These are phyloP conservation scores for Nothophytophthora sp. DNA, from an alignment of 352 stramenopile genomes.

Conservation along the genomic window DNA sequence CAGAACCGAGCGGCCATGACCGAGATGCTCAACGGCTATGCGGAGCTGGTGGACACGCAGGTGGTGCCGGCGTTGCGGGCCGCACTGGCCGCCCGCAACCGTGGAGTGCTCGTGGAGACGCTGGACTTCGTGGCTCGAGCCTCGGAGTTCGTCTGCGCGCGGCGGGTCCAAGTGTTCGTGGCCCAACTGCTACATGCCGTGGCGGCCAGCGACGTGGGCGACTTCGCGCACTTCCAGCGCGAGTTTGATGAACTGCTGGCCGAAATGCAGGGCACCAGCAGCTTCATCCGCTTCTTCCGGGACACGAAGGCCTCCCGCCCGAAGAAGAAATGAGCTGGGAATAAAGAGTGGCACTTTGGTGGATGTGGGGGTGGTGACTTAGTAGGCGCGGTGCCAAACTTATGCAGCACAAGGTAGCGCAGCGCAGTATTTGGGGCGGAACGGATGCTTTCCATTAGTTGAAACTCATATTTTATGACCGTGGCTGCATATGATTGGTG, in stretches of 20 bases:
- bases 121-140: conserved; percentile 67
- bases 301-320: conserved; percentile 9
- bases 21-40: conserved; percentile 75
- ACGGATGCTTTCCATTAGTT: too few species aligned
- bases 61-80: conserved; percentile 45
- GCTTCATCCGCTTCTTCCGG: conserved; percentile 34
- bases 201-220: conserved; percentile 47
- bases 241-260: conserved; percentile 23
- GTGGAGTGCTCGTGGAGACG: conserved; percentile 55
- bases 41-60: conserved; percentile 52
- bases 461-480: too few species aligned
- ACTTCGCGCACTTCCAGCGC: conserved; percentile 20
- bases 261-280: conserved; percentile 24
- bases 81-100: conserved; percentile 41
- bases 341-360: too few species aligned
- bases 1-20: conserved; percentile 58
- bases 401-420: neutral
- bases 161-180: conserved; percentile 64
- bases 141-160: conserved; percentile 72
- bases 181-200: conserved; percentile 60
- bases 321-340: too few species aligned
- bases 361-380: too few species aligned
- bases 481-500: too few species aligned
- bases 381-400: too few species aligned
- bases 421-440: too few species aligned